Evolutionary conservation across 192 early-diverging fungal genomes (phyloP).

Genomic region (Backusella tarrabulga): DNA sequence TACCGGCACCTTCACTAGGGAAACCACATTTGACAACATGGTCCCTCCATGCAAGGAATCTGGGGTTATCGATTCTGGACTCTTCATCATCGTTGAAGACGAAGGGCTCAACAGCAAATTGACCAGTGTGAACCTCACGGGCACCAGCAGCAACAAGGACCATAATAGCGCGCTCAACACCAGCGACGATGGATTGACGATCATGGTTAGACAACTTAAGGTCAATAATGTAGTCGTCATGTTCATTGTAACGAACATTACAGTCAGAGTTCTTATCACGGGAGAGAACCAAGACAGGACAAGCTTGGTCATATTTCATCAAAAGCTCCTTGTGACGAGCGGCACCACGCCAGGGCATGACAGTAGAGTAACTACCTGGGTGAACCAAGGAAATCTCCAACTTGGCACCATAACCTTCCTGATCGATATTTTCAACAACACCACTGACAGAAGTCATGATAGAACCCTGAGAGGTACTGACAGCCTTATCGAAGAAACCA

Average conservation of each 20-base stretch:
- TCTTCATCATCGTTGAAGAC: slow-evolving; percentile 31
- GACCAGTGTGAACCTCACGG: slow-evolving; percentile 48
- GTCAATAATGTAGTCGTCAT: slow-evolving; percentile 44
- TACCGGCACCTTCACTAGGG: slow-evolving; percentile 24
- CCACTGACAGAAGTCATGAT: slow-evolving; percentile 68
- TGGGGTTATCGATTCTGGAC: slow-evolving; percentile 26
- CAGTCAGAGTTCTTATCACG: slow-evolving; percentile 59
- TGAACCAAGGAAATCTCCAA: slow-evolving; percentile 61
- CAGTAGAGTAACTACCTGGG: slow-evolving; percentile 43
- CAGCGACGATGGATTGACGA: slow-evolving; percentile 40
- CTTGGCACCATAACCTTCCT: slow-evolving; percentile 62
- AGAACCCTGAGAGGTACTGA: slow-evolving; percentile 50
- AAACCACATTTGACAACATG: slow-evolving; percentile 33
- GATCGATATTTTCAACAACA: slow-evolving; percentile 57
- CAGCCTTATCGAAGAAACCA: slow-evolving; percentile 57
- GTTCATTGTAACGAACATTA: slow-evolving; percentile 43
- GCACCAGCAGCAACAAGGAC: slow-evolving; percentile 71
- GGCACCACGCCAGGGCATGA: slow-evolving; percentile 49
- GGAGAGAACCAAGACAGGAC: slow-evolving; percentile 52
- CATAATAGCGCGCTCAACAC: slow-evolving; percentile 42
- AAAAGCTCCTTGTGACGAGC: slow-evolving; percentile 51
- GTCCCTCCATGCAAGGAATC: slow-evolving; percentile 31
- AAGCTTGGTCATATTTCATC: slow-evolving; percentile 45
- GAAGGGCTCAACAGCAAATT: slow-evolving; percentile 43
- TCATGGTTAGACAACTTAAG: slow-evolving; percentile 58